Percentiles rank a stretch among this genome's conserved stretches.
phyloP scores from a whole-genome alignment of 495 filamentous ascomycete species.

The Penicillium soppii region DNA sequence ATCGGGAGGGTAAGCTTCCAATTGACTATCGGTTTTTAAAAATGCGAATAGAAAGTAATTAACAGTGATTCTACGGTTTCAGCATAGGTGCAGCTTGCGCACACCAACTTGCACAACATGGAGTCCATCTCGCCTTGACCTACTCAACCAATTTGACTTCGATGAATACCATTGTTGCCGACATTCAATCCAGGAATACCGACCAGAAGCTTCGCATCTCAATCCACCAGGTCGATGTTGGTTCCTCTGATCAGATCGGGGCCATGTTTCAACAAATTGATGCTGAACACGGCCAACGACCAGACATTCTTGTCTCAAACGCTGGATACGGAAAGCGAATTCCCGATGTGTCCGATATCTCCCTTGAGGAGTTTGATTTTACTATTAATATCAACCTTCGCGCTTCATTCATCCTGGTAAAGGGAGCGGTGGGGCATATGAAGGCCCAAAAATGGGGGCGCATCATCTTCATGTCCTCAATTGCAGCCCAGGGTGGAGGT shows the following conservation, averaged over 20 bases:
- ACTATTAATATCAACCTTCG: constrained; percentile 65
- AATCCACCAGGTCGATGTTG: constrained; percentile 56
- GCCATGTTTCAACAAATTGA: constrained; percentile 52
- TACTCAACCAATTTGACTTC: constrained; percentile 53
- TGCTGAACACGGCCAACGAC: constrained; percentile 47
- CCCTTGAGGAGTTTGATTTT: constrained; percentile 63
- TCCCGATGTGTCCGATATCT: constrained; percentile 49
- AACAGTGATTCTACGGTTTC: not conserved
- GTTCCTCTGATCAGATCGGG: constrained; percentile 48
- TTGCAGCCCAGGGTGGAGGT: constrained; percentile 62
- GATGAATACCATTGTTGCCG: constrained; percentile 42
- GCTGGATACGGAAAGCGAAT: constrained; percentile 54
- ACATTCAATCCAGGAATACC: constrained; percentile 31
- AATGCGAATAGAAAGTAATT: constrained; percentile 1
- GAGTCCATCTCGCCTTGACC: constrained; percentile 59
- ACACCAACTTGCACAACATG: constrained; percentile 50
- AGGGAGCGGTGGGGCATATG: constrained; percentile 65
- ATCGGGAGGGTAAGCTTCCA: constrained; percentile 56
- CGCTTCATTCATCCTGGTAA: constrained; percentile 62
- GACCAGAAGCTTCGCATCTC: constrained; percentile 44
- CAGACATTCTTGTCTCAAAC: constrained; percentile 64
- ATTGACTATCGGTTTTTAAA: not conserved
- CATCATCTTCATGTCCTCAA: constrained; percentile 66
- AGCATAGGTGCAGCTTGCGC: constrained; percentile 64
- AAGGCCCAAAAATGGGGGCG: constrained; percentile 60